Evolutionary conservation across 2,329 filamentous ascomycete genomes (phyloP).

Genomic region (Cyphellophora europaea): DNA sequence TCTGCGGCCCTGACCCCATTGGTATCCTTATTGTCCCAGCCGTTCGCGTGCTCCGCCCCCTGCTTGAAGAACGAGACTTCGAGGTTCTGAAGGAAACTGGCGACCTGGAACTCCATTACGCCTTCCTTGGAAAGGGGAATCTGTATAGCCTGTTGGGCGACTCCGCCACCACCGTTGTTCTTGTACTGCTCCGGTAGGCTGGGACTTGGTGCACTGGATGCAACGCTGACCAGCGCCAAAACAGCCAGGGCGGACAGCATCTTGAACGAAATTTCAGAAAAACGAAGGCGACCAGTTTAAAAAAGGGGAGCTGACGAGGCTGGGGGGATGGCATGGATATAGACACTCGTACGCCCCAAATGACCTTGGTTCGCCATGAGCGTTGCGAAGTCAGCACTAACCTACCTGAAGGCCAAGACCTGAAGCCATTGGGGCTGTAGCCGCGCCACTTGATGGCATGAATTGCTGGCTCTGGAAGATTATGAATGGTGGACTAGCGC

Average conservation of each 20-base stretch:
- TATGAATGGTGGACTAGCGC: no score
- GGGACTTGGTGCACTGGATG: background rate
- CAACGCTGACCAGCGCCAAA: background rate
- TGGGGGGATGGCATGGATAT: no score
- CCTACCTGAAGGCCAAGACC: no score
- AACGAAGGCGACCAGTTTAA: no score
- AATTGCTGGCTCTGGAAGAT: no score
- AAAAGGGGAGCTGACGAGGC: no score
- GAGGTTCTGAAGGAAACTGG: constrained; percentile 24
- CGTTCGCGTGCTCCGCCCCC: constrained; percentile 20
- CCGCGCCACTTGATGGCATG: no score
- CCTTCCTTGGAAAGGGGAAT: constrained; percentile 8
- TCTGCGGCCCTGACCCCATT: constrained; percentile 20
- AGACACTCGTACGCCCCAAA: no score
- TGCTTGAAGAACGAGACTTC: constrained; percentile 21
- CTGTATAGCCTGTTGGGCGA: background rate
- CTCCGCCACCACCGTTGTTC: background rate
- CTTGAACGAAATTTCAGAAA: background rate
- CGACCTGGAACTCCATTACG: constrained; percentile 17
- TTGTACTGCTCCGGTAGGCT: background rate
- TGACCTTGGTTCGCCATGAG: no score
- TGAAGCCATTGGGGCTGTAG: no score
- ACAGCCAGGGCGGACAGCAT: background rate
- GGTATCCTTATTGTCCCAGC: constrained; percentile 20
- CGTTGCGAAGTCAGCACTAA: no score